Conservation (phyloP, 1,139 yeast genomes). For the Protomyces arabidopsidicola region DNA sequence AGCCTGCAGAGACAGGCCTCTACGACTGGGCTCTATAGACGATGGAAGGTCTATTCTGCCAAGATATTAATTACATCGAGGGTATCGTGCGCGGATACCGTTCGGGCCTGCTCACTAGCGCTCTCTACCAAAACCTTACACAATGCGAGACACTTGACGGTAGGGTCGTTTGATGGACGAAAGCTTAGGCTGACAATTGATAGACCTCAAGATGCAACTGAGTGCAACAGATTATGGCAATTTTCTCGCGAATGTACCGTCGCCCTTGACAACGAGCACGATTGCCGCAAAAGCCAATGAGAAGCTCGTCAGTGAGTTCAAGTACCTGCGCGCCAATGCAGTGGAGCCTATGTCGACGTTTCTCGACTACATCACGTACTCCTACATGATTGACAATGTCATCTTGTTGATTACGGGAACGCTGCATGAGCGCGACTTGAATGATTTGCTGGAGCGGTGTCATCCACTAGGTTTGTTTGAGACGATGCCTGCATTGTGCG, state of each 20-base stretch:
- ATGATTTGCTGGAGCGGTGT: conserved; percentile 80
- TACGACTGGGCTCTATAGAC: too few relatives aligned
- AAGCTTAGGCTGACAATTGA: not conserved
- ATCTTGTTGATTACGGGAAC: conserved; percentile 96
- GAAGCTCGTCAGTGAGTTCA: conserved; percentile 76
- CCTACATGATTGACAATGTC: conserved; percentile 98
- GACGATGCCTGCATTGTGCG: conserved; percentile 88
- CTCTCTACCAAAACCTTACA: conserved; percentile 84
- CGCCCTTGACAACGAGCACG: conserved; percentile 74
- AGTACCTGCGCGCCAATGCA: conserved; percentile 77
- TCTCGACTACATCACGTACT: conserved; percentile 86
- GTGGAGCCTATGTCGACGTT: conserved; percentile 73
- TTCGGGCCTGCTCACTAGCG: conserved; percentile 67
- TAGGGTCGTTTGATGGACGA: not conserved
- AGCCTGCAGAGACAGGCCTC: too few relatives aligned
- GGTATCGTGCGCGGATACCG: conserved; percentile 93
- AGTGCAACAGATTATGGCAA: conserved; percentile 95
- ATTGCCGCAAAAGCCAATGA: conserved; percentile 74
- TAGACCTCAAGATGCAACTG: conserved; percentile 81
- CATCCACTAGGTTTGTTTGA: conserved; percentile 99
- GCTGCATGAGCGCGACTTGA: conserved; percentile 84
- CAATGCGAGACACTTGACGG: conserved; percentile 87
- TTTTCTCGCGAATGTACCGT: conserved; percentile 74
- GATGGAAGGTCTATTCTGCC: conserved; percentile 25
- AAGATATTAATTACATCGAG: conserved; percentile 71